phyloP scores from a whole-genome alignment of 148 eudicot species.

The Chenopodium suecicum region DNA sequence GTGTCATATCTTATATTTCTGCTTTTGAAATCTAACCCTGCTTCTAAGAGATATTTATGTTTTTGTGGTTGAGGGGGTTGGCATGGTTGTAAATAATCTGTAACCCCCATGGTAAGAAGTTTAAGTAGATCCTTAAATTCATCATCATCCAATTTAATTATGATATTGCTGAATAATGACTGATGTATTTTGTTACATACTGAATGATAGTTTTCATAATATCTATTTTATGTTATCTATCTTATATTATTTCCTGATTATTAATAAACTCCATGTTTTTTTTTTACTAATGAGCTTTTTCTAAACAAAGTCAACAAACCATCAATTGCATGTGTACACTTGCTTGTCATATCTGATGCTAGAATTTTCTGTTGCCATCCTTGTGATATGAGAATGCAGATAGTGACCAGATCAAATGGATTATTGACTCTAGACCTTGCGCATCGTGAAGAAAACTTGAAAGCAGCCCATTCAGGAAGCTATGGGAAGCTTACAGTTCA shows the following conservation, averaged over 20 bases:
- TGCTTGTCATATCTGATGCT: not conserved
- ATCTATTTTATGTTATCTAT: not conserved
- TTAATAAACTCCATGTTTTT: not conserved
- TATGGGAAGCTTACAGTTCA: conserved; percentile 66
- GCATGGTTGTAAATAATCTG: not conserved
- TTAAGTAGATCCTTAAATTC: not conserved
- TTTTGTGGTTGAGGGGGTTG: not conserved
- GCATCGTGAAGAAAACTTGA: conserved; percentile 43
- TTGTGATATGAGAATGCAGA: conserved; percentile 44
- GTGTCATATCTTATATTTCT: not conserved
- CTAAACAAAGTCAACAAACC: not conserved
- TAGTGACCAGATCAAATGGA: conserved; percentile 59
- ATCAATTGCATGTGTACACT: conserved; percentile 3
- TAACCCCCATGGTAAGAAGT: not conserved
- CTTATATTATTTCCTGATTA: not conserved
- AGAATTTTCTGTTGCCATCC: conserved; percentile 14
- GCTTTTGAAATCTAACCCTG: not conserved
- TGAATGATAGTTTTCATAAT: not conserved
- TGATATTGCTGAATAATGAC: no score
- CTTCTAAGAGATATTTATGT: not conserved
- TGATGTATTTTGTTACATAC: not conserved
- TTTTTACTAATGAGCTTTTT: conserved; percentile 3
- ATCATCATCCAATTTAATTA: no score
- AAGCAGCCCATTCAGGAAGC: conserved; percentile 38
- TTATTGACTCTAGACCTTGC: conserved; percentile 61